These are phyloP conservation scores for Globisporangium iwayamae DNA, from an alignment of 352 stramenopile genomes.

Conservation along the genomic window DNA sequence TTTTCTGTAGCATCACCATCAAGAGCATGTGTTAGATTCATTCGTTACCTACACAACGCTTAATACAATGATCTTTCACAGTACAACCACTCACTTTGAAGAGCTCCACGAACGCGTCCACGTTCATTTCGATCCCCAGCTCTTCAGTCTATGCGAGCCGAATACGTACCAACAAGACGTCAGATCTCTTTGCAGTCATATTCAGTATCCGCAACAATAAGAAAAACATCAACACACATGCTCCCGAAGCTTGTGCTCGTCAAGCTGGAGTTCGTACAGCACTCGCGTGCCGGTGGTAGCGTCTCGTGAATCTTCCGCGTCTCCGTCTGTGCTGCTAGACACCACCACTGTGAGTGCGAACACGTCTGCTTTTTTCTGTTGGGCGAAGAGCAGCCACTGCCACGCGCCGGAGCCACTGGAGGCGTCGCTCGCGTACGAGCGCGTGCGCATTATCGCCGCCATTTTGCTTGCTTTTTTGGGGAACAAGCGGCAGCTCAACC, in stretches of 20 bases:
- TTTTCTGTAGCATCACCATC: conserved; percentile 22
- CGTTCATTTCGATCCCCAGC: conserved; percentile 47
- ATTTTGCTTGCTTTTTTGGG: neutral
- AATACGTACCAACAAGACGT: too few relatives aligned
- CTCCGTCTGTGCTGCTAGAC: neutral
- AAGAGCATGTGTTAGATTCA: neutral
- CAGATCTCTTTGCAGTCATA: neutral
- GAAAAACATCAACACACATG: conserved; percentile 1
- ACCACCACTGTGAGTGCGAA: conserved; percentile 39
- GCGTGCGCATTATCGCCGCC: conserved; percentile 9
- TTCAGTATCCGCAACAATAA: too few relatives aligned
- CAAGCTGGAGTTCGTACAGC: conserved; percentile 36
- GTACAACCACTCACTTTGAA: conserved; percentile 24
- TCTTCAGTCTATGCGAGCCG: conserved; percentile 41
- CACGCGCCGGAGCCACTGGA: conserved; percentile 12
- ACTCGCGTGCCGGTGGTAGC: neutral
- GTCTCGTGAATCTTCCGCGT: neutral
- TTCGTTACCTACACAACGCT: neutral
- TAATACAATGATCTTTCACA: neutral
- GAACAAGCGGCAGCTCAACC: neutral
- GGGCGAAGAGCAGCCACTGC: conserved; percentile 50
- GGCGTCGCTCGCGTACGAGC: conserved; percentile 34
- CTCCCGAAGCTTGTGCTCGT: conserved; percentile 1
- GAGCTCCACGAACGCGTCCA: conserved; percentile 28
- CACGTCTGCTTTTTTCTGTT: conserved; percentile 13